Conservation (phyloP, 2,329 filamentous ascomycete species). For the Aspergillus spinulosporus region DNA sequence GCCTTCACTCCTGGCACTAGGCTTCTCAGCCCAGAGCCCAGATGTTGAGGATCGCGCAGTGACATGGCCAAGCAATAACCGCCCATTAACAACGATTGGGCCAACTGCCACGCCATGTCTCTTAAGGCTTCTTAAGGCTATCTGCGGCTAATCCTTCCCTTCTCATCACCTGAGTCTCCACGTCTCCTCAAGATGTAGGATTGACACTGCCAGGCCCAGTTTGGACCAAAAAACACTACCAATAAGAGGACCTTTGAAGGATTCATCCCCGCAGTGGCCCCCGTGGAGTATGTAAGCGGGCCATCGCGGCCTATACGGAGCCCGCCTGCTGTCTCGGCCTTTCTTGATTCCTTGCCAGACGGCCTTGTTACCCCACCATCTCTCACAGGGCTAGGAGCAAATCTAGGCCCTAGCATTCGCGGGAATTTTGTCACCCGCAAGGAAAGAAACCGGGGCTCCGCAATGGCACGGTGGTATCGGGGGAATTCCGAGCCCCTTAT, state of each 20-base stretch:
- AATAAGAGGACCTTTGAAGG: not conserved
- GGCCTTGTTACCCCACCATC: not conserved
- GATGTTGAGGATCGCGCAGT: too few relatives aligned
- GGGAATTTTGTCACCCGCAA: not conserved
- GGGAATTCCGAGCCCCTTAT: not conserved
- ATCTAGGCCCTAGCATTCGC: not conserved
- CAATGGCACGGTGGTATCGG: constrained; percentile 3
- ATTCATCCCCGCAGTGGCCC: not conserved
- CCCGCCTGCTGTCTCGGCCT: too few relatives aligned
- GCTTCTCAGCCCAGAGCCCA: too few relatives aligned
- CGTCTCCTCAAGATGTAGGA: not conserved
- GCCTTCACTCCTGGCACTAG: too few relatives aligned
- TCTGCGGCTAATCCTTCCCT: not conserved
- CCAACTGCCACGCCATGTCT: too few relatives aligned
- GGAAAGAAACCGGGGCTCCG: constrained; percentile 1
- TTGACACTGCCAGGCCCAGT: not conserved
- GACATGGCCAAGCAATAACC: too few relatives aligned
- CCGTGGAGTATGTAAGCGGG: not conserved
- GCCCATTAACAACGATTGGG: too few relatives aligned
- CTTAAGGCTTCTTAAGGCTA: not conserved
- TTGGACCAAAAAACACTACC: not conserved
- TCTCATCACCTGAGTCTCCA: not conserved
- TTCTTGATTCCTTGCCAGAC: not conserved
- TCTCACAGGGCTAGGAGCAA: not conserved
- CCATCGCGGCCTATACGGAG: not conserved